Conservation (phyloP, 768 basidiomycete genomes). For the Boletellus ananas region DNA sequence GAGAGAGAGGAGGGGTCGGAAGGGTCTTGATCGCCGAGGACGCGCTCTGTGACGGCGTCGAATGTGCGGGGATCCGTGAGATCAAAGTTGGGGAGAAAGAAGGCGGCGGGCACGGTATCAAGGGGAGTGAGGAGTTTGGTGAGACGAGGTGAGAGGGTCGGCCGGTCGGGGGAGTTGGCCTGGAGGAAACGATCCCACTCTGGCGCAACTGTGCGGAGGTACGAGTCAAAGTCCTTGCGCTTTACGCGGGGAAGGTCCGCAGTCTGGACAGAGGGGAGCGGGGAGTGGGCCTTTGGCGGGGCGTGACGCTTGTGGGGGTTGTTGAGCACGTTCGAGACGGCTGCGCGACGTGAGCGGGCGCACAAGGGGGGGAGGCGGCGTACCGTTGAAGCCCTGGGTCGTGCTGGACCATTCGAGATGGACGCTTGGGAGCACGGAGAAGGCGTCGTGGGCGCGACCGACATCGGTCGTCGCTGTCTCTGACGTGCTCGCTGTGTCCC, state of each 20-base stretch:
- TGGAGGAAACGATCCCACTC: slow-evolving; percentile 78
- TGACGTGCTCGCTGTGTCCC: slow-evolving; percentile 77
- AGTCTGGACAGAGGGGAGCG: slow-evolving; percentile 65
- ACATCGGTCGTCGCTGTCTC: slow-evolving; percentile 58
- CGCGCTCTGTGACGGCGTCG: slow-evolving; percentile 66
- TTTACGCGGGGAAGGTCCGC: slow-evolving; percentile 78
- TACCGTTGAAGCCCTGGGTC: slow-evolving; percentile 87
- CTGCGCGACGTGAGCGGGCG: slow-evolving; percentile 39
- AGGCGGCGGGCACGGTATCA: slow-evolving; percentile 72
- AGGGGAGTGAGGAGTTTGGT: slow-evolving; percentile 61
- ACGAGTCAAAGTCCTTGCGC: slow-evolving; percentile 80
- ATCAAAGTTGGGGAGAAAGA: slow-evolving; percentile 76
- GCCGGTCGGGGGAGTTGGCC: slow-evolving; percentile 29
- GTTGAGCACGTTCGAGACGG: slow-evolving; percentile 91
- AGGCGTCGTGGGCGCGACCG: slow-evolving; percentile 55
- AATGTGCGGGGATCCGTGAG: slow-evolving; percentile 79
- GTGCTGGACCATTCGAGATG: slow-evolving; percentile 70
- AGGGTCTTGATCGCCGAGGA: slow-evolving; percentile 33
- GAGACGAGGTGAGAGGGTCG: slow-evolving; percentile 30
- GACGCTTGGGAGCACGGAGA: slow-evolving; percentile 40
- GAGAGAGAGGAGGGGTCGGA: slow-evolving; percentile 61
- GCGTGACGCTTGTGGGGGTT: slow-evolving; percentile 82
- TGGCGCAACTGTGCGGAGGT: slow-evolving; percentile 63
- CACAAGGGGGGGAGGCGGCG: slow-evolving; percentile 18
- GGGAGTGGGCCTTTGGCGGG: slow-evolving; percentile 84